phyloP scores from a whole-genome alignment of 1,139 yeast genomes.

The Protomyces lactucae-debilis region DNA sequence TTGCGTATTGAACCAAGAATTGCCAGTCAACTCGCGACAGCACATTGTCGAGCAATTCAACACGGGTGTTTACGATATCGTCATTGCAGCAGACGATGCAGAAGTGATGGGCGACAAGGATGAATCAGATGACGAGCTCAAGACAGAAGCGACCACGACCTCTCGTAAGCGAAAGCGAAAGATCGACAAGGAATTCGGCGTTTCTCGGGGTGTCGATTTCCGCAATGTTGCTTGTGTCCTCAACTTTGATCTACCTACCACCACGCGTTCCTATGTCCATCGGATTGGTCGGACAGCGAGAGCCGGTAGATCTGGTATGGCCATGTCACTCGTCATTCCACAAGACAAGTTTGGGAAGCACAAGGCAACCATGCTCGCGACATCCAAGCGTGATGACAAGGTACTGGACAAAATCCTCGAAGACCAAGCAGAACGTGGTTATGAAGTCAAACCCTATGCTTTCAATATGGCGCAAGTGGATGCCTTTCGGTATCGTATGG shows the following conservation, averaged over 20 bases:
- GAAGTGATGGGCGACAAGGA: conserved; percentile 35
- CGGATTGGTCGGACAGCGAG: conserved; percentile 97
- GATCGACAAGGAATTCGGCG: conserved; percentile 77
- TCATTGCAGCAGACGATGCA: conserved; percentile 90
- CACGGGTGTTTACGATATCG: conserved; percentile 74
- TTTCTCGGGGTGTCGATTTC: conserved; percentile 95
- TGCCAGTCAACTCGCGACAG: conserved; percentile 86
- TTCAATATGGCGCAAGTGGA: conserved; percentile 92
- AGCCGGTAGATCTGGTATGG: conserved; percentile 93
- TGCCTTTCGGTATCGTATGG: conserved; percentile 93
- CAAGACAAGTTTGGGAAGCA: conserved; percentile 82
- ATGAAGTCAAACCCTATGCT: conserved; percentile 59
- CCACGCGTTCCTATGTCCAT: conserved; percentile 86
- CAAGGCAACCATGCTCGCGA: conserved; percentile 64
- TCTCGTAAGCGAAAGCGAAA: conserved; percentile 36
- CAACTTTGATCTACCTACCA: conserved; percentile 88
- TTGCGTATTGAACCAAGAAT: conserved; percentile 84
- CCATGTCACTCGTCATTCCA: conserved; percentile 87
- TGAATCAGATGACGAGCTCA: conserved; percentile 31
- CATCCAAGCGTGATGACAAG: conserved; percentile 81
- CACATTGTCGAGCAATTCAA: conserved; percentile 95
- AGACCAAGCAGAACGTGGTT: conserved; percentile 56
- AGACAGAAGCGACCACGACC: conserved; percentile 13
- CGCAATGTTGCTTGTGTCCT: conserved; percentile 93
- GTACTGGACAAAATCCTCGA: conserved; percentile 68